Evolutionary conservation across 805 yeast genomes (phyloP), one percentile per base, ranked within the genome.

Genomic region (Suhomyces tanzawaensis): DNA sequence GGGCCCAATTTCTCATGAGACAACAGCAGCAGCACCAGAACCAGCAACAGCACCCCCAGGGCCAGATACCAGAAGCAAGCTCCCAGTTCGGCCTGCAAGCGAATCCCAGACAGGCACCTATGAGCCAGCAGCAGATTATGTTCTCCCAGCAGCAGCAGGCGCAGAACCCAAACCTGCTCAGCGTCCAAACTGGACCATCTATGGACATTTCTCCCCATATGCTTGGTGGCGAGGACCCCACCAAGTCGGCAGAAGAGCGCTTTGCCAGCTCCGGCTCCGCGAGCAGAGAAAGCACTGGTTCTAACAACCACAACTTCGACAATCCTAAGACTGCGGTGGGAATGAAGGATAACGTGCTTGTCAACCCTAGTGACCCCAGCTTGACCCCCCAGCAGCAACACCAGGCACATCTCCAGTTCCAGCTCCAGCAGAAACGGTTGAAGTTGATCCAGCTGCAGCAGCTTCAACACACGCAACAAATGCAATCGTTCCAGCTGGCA

Each of bases 1-100:
- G 53, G 49, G 31, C 49, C 45, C 48, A 57, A 24, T 37, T 43
- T 15, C 16, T 45, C 42, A 22, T 46, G 40, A 34, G 44, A 46
- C 33, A 39, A 36, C 35, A 26, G 29, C 19, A 19, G 13, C 34
- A 15, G 21, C 19, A 23, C 17, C 39, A 36, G 34, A 14, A 14
- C 7, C 25, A 33, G n/a, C 36, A 33, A 25, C 36, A 23, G 17
- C 29, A 18, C 32, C 37, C 7, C 13, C 32, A 26, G 12, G 32
- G 26, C n/a, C 31, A 18, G 11, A n/a, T n/a, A n/a, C n/a, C n/a
- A n/a, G n/a, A n/a, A n/a, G 32, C 25, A 27, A 31, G 13, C 3
- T 43, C 40, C 16, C 47, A 43, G 28, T 47, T 36, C 15, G 35
- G 35, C 13, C 47, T 33, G 17, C 41, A 29, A 25, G 41, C 36